These are phyloP conservation scores for Saposhnikovia divaricata DNA, from an alignment of 129 eudicot species.

Conservation along the genomic window DNA sequence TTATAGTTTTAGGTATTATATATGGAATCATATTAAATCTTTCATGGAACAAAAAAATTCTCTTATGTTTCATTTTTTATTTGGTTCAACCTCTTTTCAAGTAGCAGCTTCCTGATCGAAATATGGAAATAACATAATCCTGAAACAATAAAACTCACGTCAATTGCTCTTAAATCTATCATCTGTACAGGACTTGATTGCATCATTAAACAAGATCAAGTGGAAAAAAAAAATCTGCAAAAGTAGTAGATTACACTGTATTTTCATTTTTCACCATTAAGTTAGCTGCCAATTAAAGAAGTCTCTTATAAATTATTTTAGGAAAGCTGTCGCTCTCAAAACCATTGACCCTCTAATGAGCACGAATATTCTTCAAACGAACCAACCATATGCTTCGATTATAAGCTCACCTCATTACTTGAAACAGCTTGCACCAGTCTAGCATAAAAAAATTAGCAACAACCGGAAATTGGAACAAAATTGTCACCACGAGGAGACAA, in stretches of 20 bases:
- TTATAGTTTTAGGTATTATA: too few species aligned
- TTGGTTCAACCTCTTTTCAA: too few species aligned
- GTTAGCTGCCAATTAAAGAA: not conserved
- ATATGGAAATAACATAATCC: too few species aligned
- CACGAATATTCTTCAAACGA: not conserved
- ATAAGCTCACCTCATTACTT: not conserved
- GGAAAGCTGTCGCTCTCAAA: not conserved
- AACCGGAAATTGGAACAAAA: slow-evolving; percentile 63
- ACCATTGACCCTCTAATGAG: not conserved
- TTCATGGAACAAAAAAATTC: too few species aligned
- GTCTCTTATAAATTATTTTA: not conserved
- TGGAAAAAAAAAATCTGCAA: not conserved
- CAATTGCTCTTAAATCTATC: not conserved
- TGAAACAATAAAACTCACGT: not conserved
- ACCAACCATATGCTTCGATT: not conserved
- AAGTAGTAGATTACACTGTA: not conserved
- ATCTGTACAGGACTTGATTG: not conserved
- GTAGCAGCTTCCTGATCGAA: too few species aligned
- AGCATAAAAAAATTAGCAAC: slow-evolving; percentile 35
- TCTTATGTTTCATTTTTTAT: too few species aligned
- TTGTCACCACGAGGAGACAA: slow-evolving; percentile 40
- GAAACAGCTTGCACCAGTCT: not conserved
- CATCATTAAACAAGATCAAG: not conserved
- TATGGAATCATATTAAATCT: too few species aligned
- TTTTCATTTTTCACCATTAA: not conserved